Base-by-base conservation (phyloP, 225 moss, liverwort and hornwort species). In the Takakia lepidozioides region DNA sequence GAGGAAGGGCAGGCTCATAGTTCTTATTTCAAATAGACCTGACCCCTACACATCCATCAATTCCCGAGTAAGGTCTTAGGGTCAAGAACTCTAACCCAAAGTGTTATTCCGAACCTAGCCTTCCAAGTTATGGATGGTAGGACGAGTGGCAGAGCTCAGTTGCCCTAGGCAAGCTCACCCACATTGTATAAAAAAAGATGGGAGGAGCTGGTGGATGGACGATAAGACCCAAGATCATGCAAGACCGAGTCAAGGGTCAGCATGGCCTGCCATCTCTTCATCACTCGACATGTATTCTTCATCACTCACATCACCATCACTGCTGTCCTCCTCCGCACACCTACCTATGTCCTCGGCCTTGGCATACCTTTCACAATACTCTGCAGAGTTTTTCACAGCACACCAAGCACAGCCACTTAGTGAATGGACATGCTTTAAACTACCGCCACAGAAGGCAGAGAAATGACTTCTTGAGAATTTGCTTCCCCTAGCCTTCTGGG, bases 231-330 rank as follows among this genome's bases (percentile, higher is more conserved):
- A 71, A 45, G 18, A 45, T 18, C 42, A 28, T 2, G 26, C 43
- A 38, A 59, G 55, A 20, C 17, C 25, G 35, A 53, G 25, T 87
- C 80, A 92, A 22, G 92, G 92, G 57, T 92, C 87, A n/a, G 87
- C 87, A 61, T 87, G 84, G 34, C 92, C 87, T 22, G 85, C 92
- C 87, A 92, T 82, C 66, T 92, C 92, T 67, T 92, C 92, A 54
- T 92, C 92, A 64, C 92, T 92, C 20, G 87, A 82, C 75, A 84
- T 84, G 51, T 71, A 75, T 63, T 87, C 87, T 51, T 91, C 90
- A 53, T 98, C 91, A 59, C 91, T 98, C 67, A 80, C 75, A 51
- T 87, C 92, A 44, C 64, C 92, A 52, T 85, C 83, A 26, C 86
- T 92, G 63, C 68, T 82, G 30, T 84, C 80, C 40, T 83, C 86